A percentile compares a stretch with the other conserved stretches of the same genome.
phyloP scores from a whole-genome alignment of 148 eudicot genomes.

The Chenopodium album region DNA sequence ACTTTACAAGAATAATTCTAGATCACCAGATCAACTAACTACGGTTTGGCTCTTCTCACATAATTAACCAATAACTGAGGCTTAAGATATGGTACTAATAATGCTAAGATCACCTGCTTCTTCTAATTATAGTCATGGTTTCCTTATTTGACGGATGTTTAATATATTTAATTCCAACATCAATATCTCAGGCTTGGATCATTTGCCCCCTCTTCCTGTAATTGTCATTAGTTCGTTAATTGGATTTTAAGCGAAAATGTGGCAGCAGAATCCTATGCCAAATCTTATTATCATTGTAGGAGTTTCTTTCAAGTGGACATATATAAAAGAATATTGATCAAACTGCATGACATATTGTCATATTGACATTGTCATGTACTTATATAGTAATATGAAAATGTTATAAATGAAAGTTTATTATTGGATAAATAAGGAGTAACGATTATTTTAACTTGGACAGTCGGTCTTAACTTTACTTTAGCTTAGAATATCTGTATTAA shows the following conservation, averaged over 20 bases:
- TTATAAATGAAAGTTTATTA: no score
- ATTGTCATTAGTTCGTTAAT: no score
- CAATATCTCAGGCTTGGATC: conserved; percentile 23
- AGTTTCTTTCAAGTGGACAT: background rate
- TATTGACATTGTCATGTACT: background rate
- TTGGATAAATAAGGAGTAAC: no score
- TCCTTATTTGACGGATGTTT: background rate
- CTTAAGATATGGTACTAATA: background rate
- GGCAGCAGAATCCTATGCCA: background rate
- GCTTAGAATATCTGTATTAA: no score
- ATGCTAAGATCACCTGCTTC: background rate
- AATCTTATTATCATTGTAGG: background rate
- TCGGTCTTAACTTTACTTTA: no score
- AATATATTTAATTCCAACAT: conserved; percentile 8
- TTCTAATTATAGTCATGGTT: background rate
- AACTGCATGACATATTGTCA: background rate
- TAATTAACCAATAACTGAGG: conserved; percentile 19
- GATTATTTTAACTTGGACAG: no score
- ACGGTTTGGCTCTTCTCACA: background rate
- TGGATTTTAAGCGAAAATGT: background rate
- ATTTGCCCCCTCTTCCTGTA: background rate
- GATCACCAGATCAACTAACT: conserved; percentile 1
- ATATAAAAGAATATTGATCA: background rate
- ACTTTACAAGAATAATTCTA: conserved; percentile 2
- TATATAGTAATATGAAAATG: no score